These are phyloP conservation scores for Musa schizocarpa DNA, from an alignment of 176 grass and related monocot genomes.

Conservation along the genomic window DNA sequence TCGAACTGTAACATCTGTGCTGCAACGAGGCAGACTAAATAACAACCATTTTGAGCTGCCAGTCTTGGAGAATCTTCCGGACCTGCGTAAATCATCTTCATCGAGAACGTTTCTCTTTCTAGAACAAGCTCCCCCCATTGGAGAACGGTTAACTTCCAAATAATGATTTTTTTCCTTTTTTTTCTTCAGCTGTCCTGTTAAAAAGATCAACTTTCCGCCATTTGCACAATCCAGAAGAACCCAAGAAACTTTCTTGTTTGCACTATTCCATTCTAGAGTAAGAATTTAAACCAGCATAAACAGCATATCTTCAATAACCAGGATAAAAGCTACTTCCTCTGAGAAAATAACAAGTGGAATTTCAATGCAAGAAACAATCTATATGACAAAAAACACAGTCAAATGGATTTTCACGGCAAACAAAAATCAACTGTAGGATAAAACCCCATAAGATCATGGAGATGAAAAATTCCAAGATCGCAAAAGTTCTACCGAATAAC, in stretches of 20 bases:
- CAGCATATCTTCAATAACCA: background rate
- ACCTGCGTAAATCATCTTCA: conserved; percentile 28
- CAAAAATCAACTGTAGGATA: background rate
- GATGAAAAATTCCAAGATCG: background rate
- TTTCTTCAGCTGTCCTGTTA: background rate
- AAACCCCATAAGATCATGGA: background rate
- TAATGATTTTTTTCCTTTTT: background rate
- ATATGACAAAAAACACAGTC: background rate
- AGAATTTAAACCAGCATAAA: background rate
- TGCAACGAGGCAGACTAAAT: conserved; percentile 47
- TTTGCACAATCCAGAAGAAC: background rate
- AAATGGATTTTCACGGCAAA: background rate
- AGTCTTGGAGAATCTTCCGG: conserved; percentile 70
- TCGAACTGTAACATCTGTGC: conserved; percentile 23
- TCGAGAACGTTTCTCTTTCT: conserved; percentile 58
- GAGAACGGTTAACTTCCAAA: background rate
- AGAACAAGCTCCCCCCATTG: conserved; percentile 85
- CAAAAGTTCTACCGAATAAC: background rate
- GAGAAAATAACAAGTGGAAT: background rate
- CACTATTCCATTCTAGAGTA: background rate
- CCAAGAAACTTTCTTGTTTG: too few relatives aligned
- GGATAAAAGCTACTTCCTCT: background rate
- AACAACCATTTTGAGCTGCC: conserved; percentile 84
- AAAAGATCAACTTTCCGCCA: background rate
- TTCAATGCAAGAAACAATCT: background rate